Evolutionary conservation across 1,284 basidiomycete species (phyloP).

Genomic region (Porphyrellus sp.): DNA sequence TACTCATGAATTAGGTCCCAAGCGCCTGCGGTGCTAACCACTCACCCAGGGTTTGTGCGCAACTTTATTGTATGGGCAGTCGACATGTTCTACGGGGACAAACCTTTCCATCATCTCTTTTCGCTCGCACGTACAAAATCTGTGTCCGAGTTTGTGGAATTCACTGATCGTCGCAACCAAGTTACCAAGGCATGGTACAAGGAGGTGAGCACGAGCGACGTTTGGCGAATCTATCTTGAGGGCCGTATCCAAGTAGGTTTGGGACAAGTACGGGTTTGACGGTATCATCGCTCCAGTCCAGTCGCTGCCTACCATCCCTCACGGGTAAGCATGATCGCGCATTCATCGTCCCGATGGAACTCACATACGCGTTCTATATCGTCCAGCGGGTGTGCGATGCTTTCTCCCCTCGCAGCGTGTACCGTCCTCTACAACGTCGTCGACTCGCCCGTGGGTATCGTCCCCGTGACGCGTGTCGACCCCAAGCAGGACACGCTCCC

Average conservation of each 20-base stretch:
- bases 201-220: conserved; percentile 40
- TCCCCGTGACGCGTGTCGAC: conserved; percentile 83
- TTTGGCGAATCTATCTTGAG: neutral
- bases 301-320: conserved; percentile 68
- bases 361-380: neutral
- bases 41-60: conserved; percentile 48
- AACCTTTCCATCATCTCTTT: conserved; percentile 48
- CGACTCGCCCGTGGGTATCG: conserved; percentile 70
- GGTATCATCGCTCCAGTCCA: conserved; percentile 75
- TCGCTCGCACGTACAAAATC: conserved; percentile 48
- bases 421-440: conserved; percentile 72
- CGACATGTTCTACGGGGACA: conserved; percentile 52
- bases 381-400: conserved; percentile 48
- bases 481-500: conserved; percentile 57
- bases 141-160: conserved; percentile 54
- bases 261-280: conserved; percentile 69
- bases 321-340: conserved; percentile 47
- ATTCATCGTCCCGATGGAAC: neutral
- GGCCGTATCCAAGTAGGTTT: conserved; percentile 44
- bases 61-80: conserved; percentile 47
- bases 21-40: neutral
- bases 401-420: conserved; percentile 49
- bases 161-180: conserved; percentile 49
- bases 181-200: conserved; percentile 54
- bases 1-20: neutral